phyloP scores from a whole-genome alignment of 1,284 basidiomycete species.

The Microbotryum lychnidis-dioicae region DNA sequence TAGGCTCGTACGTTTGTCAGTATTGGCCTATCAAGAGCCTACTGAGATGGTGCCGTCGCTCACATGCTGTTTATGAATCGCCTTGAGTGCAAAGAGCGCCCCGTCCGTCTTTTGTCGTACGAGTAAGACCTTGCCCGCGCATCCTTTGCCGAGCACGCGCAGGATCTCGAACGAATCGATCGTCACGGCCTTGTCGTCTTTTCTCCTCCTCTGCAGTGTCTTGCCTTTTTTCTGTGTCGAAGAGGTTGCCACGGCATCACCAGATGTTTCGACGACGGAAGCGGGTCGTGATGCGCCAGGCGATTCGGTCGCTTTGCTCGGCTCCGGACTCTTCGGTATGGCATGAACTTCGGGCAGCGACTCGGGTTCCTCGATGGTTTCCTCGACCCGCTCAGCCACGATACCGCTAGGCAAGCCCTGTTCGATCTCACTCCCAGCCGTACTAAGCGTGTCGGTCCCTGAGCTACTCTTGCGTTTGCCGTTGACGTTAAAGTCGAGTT shows the following conservation, averaged over 20 bases:
- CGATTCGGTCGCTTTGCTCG: too few relatives aligned
- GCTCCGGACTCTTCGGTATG: too few relatives aligned
- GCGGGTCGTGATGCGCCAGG: background rate
- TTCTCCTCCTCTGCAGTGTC: too few relatives aligned
- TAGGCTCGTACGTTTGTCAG: background rate
- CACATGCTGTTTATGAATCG: constrained; percentile 71
- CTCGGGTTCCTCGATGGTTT: too few relatives aligned
- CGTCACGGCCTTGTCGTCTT: constrained; percentile 2
- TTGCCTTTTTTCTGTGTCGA: too few relatives aligned
- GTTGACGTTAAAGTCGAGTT: background rate
- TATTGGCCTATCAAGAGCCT: too few relatives aligned
- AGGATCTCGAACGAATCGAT: constrained; percentile 94
- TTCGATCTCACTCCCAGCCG: too few relatives aligned
- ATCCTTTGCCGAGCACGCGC: constrained; percentile 89
- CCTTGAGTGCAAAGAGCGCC: constrained; percentile 83
- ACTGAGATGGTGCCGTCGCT: background rate
- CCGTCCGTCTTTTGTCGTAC: constrained; percentile 56
- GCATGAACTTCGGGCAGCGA: too few relatives aligned
- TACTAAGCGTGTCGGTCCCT: too few relatives aligned
- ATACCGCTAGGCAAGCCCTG: too few relatives aligned
- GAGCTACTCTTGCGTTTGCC: too few relatives aligned
- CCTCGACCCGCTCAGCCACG: too few relatives aligned
- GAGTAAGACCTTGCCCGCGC: constrained; percentile 66
- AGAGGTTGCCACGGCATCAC: background rate
- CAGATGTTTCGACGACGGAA: background rate